Evolutionary conservation across 2,329 filamentous ascomycete species (phyloP).

Genomic region (Monilinia polystroma): DNA sequence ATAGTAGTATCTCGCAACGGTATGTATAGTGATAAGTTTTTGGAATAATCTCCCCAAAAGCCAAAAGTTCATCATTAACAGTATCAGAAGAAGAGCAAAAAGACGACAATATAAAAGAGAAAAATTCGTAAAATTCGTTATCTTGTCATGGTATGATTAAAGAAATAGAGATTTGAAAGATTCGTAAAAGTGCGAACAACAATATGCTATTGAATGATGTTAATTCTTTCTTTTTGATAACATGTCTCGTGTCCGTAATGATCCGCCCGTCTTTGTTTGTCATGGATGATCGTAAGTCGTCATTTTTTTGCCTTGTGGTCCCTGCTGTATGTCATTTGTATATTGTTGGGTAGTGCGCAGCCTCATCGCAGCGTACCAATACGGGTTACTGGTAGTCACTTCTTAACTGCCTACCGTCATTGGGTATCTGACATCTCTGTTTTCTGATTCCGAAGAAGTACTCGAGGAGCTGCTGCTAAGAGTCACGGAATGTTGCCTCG

Average conservation of each 20-base stretch:
- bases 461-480: conserved; percentile 42
- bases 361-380: not conserved
- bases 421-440: conserved; percentile 28
- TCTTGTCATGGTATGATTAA: conserved; percentile 24
- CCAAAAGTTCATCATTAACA: not conserved
- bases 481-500: conserved; percentile 39
- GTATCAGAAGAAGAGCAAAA: not conserved
- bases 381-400: conserved; percentile 31
- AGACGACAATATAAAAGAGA: conserved; percentile 17
- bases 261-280: conserved; percentile 10
- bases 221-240: conserved; percentile 12
- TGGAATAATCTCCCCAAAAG: not conserved
- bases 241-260: conserved; percentile 1
- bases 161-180: conserved; percentile 27
- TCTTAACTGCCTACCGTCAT: conserved; percentile 34
- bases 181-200: conserved; percentile 24
- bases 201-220: not conserved
- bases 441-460: conserved; percentile 38
- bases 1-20: conserved; percentile 31
- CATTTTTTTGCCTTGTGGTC: conserved; percentile 17
- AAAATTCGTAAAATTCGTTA: conserved; percentile 20
- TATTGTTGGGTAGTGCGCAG: not conserved
- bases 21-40: conserved; percentile 2
- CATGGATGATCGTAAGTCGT: conserved; percentile 20
- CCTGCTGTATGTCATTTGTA: conserved; percentile 7